Conservation (phyloP, 352 stramenopile genomes). For the Pythium periplocum region DNA sequence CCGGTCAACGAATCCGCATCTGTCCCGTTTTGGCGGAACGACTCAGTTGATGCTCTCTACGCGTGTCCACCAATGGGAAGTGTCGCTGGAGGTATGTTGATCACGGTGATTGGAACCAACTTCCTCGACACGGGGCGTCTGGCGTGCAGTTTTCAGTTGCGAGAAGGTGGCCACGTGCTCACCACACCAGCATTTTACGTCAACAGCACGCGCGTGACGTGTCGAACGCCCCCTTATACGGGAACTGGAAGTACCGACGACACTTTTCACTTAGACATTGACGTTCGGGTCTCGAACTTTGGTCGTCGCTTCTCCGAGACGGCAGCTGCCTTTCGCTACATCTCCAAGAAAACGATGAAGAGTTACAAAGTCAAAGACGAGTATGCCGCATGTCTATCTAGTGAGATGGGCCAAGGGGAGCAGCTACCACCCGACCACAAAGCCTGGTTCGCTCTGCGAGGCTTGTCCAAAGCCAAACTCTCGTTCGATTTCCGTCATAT, state of each 20-base stretch:
- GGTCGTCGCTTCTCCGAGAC: slow-evolving; percentile 70
- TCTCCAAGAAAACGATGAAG: slow-evolving; percentile 27
- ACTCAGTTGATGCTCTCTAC: slow-evolving; percentile 93
- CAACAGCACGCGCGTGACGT: slow-evolving; percentile 77
- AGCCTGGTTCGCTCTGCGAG: slow-evolving; percentile 90
- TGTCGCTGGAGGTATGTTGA: slow-evolving; percentile 32
- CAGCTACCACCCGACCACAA: slow-evolving; percentile 40
- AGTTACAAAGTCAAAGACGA: slow-evolving; percentile 30
- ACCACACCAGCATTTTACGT: slow-evolving; percentile 63
- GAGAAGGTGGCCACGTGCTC: slow-evolving; percentile 17
- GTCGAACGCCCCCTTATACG: slow-evolving; percentile 58
- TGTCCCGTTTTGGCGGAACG: slow-evolving; percentile 88
- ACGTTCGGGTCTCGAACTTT: slow-evolving; percentile 81
- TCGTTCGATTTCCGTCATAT: slow-evolving; percentile 94
- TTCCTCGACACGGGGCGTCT: slow-evolving; percentile 86
- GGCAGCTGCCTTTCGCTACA: slow-evolving; percentile 36
- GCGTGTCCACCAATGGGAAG: slow-evolving; percentile 59
- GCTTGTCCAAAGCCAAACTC: slow-evolving; percentile 90
- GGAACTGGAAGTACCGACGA: slow-evolving; percentile 16
- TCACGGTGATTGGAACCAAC: slow-evolving; percentile 95
- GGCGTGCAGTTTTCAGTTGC: slow-evolving; percentile 77
- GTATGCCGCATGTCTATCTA: slow-evolving; percentile 18
- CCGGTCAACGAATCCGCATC: slow-evolving; percentile 90
- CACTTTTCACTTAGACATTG: slow-evolving; percentile 20
- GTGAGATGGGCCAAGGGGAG: too few relatives aligned